A percentile compares a stretch with the other conserved stretches of the same genome.
phyloP scores from a whole-genome alignment of 352 stramenopile species.

The Phytophthora pistaciae region DNA sequence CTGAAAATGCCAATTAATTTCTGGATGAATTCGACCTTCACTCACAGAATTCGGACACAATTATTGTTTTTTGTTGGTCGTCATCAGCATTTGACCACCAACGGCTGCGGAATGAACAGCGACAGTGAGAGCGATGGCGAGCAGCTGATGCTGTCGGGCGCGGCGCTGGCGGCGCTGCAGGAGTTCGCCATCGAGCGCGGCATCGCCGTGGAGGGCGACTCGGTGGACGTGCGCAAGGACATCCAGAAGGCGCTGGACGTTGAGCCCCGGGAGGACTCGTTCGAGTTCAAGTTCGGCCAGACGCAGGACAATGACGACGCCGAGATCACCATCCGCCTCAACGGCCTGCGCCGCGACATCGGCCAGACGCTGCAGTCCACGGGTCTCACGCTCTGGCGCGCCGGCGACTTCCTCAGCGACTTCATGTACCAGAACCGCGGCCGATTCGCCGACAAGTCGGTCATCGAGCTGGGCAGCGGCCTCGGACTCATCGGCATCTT shows the following conservation, averaged over 20 bases:
- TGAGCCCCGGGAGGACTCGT: conserved; percentile 70
- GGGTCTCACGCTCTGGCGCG: conserved; percentile 68
- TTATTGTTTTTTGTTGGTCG: neutral
- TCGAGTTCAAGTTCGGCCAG: conserved; percentile 61
- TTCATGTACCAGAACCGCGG: conserved; percentile 59
- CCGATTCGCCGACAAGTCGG: conserved; percentile 44
- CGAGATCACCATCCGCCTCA: conserved; percentile 59
- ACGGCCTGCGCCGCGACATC: conserved; percentile 66
- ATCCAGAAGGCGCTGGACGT: conserved; percentile 72
- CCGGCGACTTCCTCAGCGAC: conserved; percentile 66
- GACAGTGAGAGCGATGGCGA: conserved; percentile 52
- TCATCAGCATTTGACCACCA: neutral
- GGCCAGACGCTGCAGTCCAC: conserved; percentile 72
- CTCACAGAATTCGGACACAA: neutral
- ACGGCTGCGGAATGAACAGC: conserved; percentile 34
- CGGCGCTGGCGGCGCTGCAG: conserved; percentile 53
- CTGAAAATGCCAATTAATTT: neutral
- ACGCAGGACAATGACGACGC: conserved; percentile 22
- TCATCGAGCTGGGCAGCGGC: conserved; percentile 66
- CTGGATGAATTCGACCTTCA: neutral
- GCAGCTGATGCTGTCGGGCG: conserved; percentile 52
- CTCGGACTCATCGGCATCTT: conserved; percentile 70
- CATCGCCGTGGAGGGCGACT: conserved; percentile 52
- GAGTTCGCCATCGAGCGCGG: conserved; percentile 65
- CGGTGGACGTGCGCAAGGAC: conserved; percentile 50